Evolutionary conservation across 805 yeast genomes (phyloP).

Genomic region (Candida caryicola): DNA sequence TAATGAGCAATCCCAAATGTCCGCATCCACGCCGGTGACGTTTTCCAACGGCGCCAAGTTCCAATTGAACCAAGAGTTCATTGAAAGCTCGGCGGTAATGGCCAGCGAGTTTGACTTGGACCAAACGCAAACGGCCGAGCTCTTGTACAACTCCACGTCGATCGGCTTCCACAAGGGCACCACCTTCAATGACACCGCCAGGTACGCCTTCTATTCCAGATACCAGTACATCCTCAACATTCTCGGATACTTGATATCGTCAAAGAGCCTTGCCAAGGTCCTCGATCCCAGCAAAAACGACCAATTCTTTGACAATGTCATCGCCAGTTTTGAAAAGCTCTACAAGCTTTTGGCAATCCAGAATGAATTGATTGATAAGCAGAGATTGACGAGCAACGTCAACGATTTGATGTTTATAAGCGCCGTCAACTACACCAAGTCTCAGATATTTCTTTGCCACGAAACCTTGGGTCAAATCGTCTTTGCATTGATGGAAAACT

Average conservation of each 20-base stretch:
- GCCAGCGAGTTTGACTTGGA: slow-evolving; percentile 54
- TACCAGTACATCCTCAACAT: slow-evolving; percentile 73
- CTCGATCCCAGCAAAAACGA: slow-evolving; percentile 10
- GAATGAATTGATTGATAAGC: slow-evolving; percentile 46
- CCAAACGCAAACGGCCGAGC: slow-evolving; percentile 71
- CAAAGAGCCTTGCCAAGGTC: slow-evolving; percentile 21
- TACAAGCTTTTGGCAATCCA: slow-evolving; percentile 56
- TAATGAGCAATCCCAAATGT: slow-evolving; percentile 45
- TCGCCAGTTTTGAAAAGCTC: slow-evolving; percentile 56
- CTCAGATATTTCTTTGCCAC: slow-evolving; percentile 62
- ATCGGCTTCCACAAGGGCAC: slow-evolving; percentile 44
- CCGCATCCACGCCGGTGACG: slow-evolving; percentile 30
- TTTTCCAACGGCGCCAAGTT: slow-evolving; percentile 58
- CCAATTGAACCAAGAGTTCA: slow-evolving; percentile 63
- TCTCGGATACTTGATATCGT: slow-evolving; percentile 32
- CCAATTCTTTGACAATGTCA: slow-evolving; percentile 37
- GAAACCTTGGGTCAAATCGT: slow-evolving; percentile 68
- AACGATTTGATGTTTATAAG: slow-evolving; percentile 38
- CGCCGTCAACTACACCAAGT: slow-evolving; percentile 55
- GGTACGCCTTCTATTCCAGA: slow-evolving; percentile 65
- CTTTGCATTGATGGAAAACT: slow-evolving; percentile 46
- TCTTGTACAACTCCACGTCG: slow-evolving; percentile 49
- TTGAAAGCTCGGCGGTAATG: slow-evolving; percentile 58
- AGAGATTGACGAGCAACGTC: slow-evolving; percentile 51
- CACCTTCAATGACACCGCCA: slow-evolving; percentile 57